Conservation (phyloP, 2,329 filamentous ascomycete genomes). For the Aspergillus udagawae region DNA sequence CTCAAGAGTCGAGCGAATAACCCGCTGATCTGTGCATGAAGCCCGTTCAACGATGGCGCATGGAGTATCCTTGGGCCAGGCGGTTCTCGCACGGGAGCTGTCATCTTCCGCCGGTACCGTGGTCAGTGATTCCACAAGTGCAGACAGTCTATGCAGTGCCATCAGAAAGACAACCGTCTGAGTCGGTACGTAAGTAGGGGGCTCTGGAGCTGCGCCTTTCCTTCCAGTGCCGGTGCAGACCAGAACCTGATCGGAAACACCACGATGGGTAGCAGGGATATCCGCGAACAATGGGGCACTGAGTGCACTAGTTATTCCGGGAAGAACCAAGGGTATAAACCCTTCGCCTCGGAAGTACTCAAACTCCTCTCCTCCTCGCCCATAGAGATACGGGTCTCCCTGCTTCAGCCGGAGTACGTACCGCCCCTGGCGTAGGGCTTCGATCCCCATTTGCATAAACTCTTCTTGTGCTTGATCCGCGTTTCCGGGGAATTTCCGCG, state of each 20-base stretch:
- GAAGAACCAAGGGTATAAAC: conserved; percentile 68
- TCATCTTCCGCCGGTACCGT: conserved; percentile 25
- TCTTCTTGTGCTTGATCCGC: conserved; percentile 91
- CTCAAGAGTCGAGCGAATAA: conserved; percentile 81
- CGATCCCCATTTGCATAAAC: conserved; percentile 72
- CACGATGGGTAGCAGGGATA: conserved; percentile 83
- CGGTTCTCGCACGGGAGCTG: conserved; percentile 16
- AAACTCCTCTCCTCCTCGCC: conserved; percentile 88
- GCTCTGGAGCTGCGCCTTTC: conserved; percentile 77
- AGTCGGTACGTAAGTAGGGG: conserved; percentile 70
- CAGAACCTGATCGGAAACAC: conserved; percentile 85
- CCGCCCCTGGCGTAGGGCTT: conserved; percentile 64
- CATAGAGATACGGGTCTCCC: conserved; percentile 94
- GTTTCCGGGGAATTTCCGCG: conserved; percentile 95
- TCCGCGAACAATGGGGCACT: conserved; percentile 82
- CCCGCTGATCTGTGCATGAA: conserved; percentile 88
- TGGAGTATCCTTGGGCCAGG: conserved; percentile 73
- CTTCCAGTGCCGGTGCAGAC: conserved; percentile 96
- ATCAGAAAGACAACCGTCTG: conserved; percentile 92
- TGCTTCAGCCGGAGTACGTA: conserved; percentile 89
- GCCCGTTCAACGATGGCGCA: conserved; percentile 92
- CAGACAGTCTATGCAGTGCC: conserved; percentile 80
- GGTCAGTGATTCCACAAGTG: conserved; percentile 68
- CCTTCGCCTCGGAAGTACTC: conserved; percentile 74
- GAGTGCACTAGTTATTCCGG: conserved; percentile 85